These are phyloP conservation scores for Grosmannia penicillata DNA, from an alignment of 2,329 filamentous ascomycete genomes.

Conservation along the genomic window DNA sequence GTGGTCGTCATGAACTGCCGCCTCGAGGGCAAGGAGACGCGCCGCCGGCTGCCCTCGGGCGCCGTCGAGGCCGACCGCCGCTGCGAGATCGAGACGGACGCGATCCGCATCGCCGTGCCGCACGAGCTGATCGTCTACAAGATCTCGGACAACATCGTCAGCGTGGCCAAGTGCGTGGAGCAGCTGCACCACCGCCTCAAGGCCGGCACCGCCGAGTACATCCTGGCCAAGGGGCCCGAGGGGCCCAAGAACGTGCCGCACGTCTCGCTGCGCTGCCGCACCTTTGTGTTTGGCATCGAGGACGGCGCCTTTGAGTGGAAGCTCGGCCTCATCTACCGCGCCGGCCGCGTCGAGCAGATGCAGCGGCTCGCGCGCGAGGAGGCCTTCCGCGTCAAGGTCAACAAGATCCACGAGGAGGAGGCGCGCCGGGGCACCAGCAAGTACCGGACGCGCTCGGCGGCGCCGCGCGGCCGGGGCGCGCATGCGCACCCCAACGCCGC, in stretches of 20 bases:
- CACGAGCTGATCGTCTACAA: slow-evolving; percentile 82
- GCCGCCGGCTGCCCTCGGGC: slow-evolving; percentile 27
- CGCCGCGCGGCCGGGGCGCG: slow-evolving; percentile 18
- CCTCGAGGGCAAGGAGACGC: slow-evolving; percentile 65
- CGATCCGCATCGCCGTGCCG: slow-evolving; percentile 74
- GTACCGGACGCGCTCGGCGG: slow-evolving; percentile 38
- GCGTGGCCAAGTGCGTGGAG: slow-evolving; percentile 70
- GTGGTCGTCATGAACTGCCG: slow-evolving; percentile 70
- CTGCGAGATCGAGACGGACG: slow-evolving; percentile 72
- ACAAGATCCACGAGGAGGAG: slow-evolving; percentile 64
- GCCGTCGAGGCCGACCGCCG: slow-evolving; percentile 58
- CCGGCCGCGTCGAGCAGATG: slow-evolving; percentile 76
- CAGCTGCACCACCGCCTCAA: slow-evolving; percentile 90
- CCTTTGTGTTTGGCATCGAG: slow-evolving; percentile 81
- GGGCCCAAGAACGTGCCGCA: slow-evolving; percentile 76
- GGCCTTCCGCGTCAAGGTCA: slow-evolving; percentile 75
- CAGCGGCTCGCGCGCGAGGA: slow-evolving; percentile 83
- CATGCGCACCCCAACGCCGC: background rate
- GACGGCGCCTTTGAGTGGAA: slow-evolving; percentile 98
- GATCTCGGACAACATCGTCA: slow-evolving; percentile 87
- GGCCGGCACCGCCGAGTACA: slow-evolving; percentile 77
- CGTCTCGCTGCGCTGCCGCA: slow-evolving; percentile 66
- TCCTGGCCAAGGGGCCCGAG: slow-evolving; percentile 73
- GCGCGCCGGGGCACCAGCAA: slow-evolving; percentile 36
- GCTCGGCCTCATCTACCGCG: slow-evolving; percentile 81